Conservation (phyloP, 1,284 basidiomycete genomes). For the Leucoagaricus sp. region DNA sequence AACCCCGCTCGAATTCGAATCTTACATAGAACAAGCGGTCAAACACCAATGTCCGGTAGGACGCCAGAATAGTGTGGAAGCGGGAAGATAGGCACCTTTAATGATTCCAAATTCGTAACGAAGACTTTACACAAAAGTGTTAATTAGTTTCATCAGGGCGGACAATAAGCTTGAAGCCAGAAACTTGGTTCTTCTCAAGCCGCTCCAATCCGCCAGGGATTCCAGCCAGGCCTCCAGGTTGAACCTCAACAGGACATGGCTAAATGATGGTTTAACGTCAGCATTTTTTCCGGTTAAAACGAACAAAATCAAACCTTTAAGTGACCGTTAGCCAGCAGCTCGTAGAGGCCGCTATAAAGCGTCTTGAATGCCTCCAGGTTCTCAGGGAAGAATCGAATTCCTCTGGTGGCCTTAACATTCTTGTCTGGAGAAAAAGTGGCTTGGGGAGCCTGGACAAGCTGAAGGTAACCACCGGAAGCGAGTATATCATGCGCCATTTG, state of each 20-base stretch:
- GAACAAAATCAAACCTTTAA: not conserved
- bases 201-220: conserved; percentile 43
- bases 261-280: conserved; percentile 1
- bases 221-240: conserved; percentile 46
- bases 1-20: too few species aligned
- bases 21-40: too few species aligned
- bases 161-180: conserved; percentile 49
- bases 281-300: too few species aligned
- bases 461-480: conserved; percentile 22
- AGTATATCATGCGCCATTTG: conserved; percentile 21
- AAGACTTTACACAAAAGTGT: too few species aligned
- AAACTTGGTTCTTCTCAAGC: conserved; percentile 43
- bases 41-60: too few species aligned
- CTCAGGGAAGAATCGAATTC: not conserved
- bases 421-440: conserved; percentile 10
- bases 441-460: conserved; percentile 15
- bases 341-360: conserved; percentile 16
- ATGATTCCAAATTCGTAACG: too few species aligned
- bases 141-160: conserved; percentile 43
- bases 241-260: conserved; percentile 22
- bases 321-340: not conserved
- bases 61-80: too few species aligned
- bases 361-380: conserved; percentile 8
- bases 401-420: conserved; percentile 9
- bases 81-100: too few species aligned